Conservation (phyloP, 2,329 filamentous ascomycete species). For the Hypoxylon sp. region DNA sequence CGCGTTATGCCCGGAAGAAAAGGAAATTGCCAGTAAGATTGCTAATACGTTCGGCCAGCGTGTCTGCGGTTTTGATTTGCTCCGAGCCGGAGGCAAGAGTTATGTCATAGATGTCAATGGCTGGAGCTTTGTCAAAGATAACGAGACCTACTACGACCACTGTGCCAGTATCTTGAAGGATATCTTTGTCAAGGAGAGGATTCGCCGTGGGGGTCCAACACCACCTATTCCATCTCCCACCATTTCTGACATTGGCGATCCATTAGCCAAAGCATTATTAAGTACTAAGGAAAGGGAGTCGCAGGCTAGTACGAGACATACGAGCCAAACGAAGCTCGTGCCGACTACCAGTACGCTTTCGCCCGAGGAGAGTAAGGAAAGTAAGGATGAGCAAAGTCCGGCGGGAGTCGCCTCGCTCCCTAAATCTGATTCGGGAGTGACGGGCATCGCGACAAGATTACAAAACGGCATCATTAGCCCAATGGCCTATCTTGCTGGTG, state of each 20-base stretch:
- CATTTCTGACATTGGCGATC: slow-evolving; percentile 58
- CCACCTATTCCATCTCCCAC: slow-evolving; percentile 67
- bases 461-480: slow-evolving; percentile 58
- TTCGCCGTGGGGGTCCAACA: slow-evolving; percentile 73
- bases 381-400: slow-evolving; percentile 45
- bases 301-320: slow-evolving; percentile 42
- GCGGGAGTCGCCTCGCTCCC: slow-evolving; percentile 36
- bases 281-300: slow-evolving; percentile 60
- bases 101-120: slow-evolving; percentile 99
- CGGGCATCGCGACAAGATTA: slow-evolving; percentile 52
- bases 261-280: slow-evolving; percentile 49
- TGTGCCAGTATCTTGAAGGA: slow-evolving; percentile 88
- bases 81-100: slow-evolving; percentile 89
- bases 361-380: slow-evolving; percentile 44
- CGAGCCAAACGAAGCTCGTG: slow-evolving; percentile 44
- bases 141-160: slow-evolving; percentile 97
- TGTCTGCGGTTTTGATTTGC: slow-evolving; percentile 94
- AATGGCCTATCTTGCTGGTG: slow-evolving; percentile 48
- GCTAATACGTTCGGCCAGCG: slow-evolving; percentile 92
- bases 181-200: slow-evolving; percentile 87
- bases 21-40: slow-evolving; percentile 89
- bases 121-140: slow-evolving; percentile 99
- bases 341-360: slow-evolving; percentile 27
- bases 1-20: slow-evolving; percentile 83
- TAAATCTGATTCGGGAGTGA: slow-evolving; percentile 48